These are phyloP conservation scores for Pseudonitzschia pungens DNA, from an alignment of 108 stramenopile genomes.

Conservation along the genomic window DNA sequence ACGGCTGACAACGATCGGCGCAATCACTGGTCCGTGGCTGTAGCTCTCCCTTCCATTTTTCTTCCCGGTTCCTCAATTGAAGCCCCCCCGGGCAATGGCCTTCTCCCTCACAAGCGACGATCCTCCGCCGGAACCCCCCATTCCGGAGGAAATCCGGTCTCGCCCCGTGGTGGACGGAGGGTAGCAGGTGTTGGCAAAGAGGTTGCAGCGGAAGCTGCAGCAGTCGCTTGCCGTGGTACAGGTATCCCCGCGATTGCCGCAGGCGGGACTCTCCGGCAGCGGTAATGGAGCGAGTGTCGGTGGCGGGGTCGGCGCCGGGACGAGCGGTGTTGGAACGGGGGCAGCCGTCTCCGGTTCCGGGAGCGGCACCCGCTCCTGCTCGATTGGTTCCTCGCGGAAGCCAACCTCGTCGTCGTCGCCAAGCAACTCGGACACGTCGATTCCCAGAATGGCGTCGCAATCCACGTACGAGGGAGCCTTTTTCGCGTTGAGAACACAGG, in stretches of 20 bases:
- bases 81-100: too few relatives aligned
- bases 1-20: too few relatives aligned
- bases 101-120: neutral
- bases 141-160: neutral
- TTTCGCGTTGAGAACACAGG: constrained; percentile 36
- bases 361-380: neutral
- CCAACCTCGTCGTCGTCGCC: neutral
- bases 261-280: neutral
- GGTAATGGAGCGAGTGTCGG: neutral
- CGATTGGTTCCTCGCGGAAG: neutral
- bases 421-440: neutral
- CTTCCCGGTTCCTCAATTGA: too few relatives aligned
- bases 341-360: neutral
- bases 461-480: constrained; percentile 27
- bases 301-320: neutral
- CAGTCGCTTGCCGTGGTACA: neutral
- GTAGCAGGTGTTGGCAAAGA: neutral
- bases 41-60: too few relatives aligned
- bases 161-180: neutral
- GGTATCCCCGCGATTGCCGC: neutral
- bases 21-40: too few relatives aligned
- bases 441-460: neutral
- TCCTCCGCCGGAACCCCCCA: constrained; percentile 12
- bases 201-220: constrained; percentile 3
- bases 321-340: neutral